Base-by-base conservation (phyloP, 2,329 filamentous ascomycete genomes). In the Claviceps spartinae region DNA sequence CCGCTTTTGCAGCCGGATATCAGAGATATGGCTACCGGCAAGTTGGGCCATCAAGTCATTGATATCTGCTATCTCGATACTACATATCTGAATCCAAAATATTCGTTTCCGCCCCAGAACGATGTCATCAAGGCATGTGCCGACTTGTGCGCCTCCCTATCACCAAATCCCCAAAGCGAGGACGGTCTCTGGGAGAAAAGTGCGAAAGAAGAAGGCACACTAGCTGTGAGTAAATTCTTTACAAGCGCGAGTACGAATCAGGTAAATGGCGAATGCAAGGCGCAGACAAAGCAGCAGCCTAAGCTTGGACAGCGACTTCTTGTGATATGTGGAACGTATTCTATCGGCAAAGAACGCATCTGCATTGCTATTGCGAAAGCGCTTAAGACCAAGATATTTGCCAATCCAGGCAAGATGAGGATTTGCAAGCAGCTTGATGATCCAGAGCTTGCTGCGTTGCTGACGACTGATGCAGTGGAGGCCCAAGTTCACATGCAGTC, bases 401-500 rank as follows among this genome's bases (percentile, higher is more conserved):
- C 91, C 0, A 81, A 88, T 1, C 73, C 88, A 0, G 75, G 78
- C 50, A 98, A 98, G 69, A 85, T 88, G 64, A 81, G 83, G 56
- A 88, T 97, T 26, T 90, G 88, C 68, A 76, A 79, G 22, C 88
- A 88, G 57, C 78, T 98, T 0, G 89, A 89, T 63, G 91, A 97
- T 63, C 76, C 85, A 0, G 90, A 95, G 62, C 77, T 98, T 4
- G 74, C 82, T 26, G 76, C 78, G 0, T 77, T 88, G 4, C 77
- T 98, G 61, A 98, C 93, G 0, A 75, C 76, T 7, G 73, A 96
- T 63, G 89, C 93, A 0, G 71, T 78, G 22, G 86, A 88, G 60
- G 93, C 93, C 0, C 91, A 97, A 67, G 89, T 98, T 0, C 93
- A 98, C 69, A 96, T 98, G 90, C 94, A 95, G 60, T 89, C 86